Evolutionary conservation across 371 early-diverging fungal genomes (phyloP), one percentile per base, ranked within the genome.

Genomic region (Mucor circinelloides): DNA sequence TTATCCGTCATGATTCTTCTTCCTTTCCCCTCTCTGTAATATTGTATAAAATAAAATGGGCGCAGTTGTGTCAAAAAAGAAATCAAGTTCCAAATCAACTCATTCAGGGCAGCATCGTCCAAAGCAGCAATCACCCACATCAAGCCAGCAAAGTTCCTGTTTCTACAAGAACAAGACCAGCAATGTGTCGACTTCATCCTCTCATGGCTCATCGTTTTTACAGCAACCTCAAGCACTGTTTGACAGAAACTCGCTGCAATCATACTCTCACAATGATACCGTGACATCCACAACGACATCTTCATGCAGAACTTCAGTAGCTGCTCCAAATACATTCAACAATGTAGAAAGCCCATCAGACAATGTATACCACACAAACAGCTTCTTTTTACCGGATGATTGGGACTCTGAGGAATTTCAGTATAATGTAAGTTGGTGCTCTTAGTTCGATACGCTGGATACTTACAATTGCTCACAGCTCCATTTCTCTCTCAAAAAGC

Each of bases 321-420:
- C 6, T 34, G 34, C 34, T 34, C 34, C 34, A 30, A 54, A 54
- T 15, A 13, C 21, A 7, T 30, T 13, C 54, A 54, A 25, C 15
- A 15, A 44, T 42, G 44, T 15, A n/a, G 44, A 42, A 10, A 17
- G 27, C 28, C 13, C 13, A 17, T 52, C 36, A 23, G 17, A 52
- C 13, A 28, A 13, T 25, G 30, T 52, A 9, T 55, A 68, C 40
- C 68, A 68, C 19, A 64, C 72, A 6, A 57, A 67, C 6, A 72
- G 72, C 27, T 72, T 64, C 23, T 67, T 55, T 32, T 42, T 72
- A 32, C 72, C 72, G 23, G 64, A 72, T n/a, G 68, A 72, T 21
- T 72, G 72, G 72, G 68, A 72, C 40, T 30, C 46, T n/a, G 27
- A 60, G 25, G 64, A 72, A 17, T 58, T 56, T 34, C 62, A 68